phyloP scores from a whole-genome alignment of 2,329 filamentous ascomycete species.

The Venturia oleaginea region DNA sequence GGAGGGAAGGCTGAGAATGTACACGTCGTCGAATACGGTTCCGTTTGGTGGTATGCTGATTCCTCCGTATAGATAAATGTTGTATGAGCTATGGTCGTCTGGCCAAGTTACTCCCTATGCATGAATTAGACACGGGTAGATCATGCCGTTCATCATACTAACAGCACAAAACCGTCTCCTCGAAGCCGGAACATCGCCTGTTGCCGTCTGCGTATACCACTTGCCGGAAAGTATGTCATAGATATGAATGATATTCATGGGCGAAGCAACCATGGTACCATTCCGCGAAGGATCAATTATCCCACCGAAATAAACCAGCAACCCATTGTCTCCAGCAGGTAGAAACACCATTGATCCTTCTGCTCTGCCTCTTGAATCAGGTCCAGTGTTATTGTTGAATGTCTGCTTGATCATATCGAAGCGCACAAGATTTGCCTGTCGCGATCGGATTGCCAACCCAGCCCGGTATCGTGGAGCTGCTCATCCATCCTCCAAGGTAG shows the following conservation, averaged over 20 bases:
- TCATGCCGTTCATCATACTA: background rate
- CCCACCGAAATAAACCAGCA: slow-evolving; percentile 55
- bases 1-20: slow-evolving; percentile 52
- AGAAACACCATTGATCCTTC: slow-evolving; percentile 54
- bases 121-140: background rate
- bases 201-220: slow-evolving; percentile 52
- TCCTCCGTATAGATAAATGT: slow-evolving; percentile 58
- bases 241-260: slow-evolving; percentile 37
- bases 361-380: slow-evolving; percentile 44
- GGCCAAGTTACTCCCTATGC: slow-evolving; percentile 46
- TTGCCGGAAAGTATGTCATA: slow-evolving; percentile 52
- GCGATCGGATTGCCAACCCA: slow-evolving; percentile 43
- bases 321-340: slow-evolving; percentile 49
- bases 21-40: slow-evolving; percentile 52
- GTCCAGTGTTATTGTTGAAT: slow-evolving; percentile 47
- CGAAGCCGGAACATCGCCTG: slow-evolving; percentile 42
- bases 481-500: slow-evolving; percentile 55
- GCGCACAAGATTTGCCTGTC: slow-evolving; percentile 43
- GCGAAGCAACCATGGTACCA: slow-evolving; percentile 31
- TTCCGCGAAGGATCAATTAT: slow-evolving; percentile 41
- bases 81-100: slow-evolving; percentile 51
- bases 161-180: slow-evolving; percentile 50
- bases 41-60: slow-evolving; percentile 38
- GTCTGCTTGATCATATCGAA: slow-evolving; percentile 47
- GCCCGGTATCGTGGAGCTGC: slow-evolving; percentile 41